Conservation (phyloP, 1,139 yeast genomes). For the Hemisphaericaspora lyxosophila region DNA sequence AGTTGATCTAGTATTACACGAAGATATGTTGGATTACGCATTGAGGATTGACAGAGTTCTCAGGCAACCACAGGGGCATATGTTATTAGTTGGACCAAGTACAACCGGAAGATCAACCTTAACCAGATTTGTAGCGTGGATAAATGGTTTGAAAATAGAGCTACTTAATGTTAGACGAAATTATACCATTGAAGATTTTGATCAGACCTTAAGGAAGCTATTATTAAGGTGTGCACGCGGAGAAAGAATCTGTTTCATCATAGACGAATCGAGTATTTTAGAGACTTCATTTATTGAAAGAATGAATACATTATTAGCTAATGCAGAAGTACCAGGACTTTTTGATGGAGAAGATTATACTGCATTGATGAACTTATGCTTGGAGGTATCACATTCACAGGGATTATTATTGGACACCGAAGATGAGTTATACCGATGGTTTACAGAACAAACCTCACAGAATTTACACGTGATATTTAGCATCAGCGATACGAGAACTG, state of each 20-base stretch:
- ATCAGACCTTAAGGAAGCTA: slow-evolving; percentile 55
- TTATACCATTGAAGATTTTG: slow-evolving; percentile 67
- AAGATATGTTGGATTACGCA: slow-evolving; percentile 72
- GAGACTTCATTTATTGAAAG: slow-evolving; percentile 84
- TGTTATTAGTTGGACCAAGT: slow-evolving; percentile 83
- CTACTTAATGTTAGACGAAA: slow-evolving; percentile 59
- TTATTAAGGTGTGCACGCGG: slow-evolving; percentile 51
- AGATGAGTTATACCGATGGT: slow-evolving; percentile 79
- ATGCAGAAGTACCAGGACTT: slow-evolving; percentile 89
- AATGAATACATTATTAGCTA: slow-evolving; percentile 89
- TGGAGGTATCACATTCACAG: slow-evolving; percentile 56
- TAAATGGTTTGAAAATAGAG: slow-evolving; percentile 68
- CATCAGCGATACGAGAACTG: slow-evolving; percentile 54
- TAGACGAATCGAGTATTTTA: slow-evolving; percentile 78
- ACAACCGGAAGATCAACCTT: slow-evolving; percentile 82
- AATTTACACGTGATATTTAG: slow-evolving; percentile 86
- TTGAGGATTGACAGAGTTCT: slow-evolving; percentile 80
- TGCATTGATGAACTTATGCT: slow-evolving; percentile 54
- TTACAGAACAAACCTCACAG: slow-evolving; percentile 61
- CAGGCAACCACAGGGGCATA: slow-evolving; percentile 85
- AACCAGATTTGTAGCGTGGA: slow-evolving; percentile 86
- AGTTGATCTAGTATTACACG: slow-evolving; percentile 60
- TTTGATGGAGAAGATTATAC: slow-evolving; percentile 75
- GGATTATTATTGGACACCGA: slow-evolving; percentile 66
- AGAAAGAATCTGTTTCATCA: slow-evolving; percentile 66